Base-by-base conservation (phyloP, 139 green algal genomes). In the Chlamydomonas schloesseri region DNA sequence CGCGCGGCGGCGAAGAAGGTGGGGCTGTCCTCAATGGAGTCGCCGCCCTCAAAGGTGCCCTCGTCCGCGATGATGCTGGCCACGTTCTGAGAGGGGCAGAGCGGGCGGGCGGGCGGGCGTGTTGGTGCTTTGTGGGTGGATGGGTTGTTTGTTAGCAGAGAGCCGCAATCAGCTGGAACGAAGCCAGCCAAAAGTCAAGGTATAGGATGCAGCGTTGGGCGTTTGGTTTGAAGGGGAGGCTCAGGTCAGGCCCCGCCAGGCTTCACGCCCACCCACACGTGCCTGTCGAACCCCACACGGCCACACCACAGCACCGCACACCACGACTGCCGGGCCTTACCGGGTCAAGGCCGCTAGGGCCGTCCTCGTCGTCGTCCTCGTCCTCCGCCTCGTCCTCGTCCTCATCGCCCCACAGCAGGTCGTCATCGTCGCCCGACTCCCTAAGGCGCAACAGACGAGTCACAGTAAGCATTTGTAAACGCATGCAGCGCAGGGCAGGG, bases 11-110 rank as follows among this genome's bases (percentile, higher is more conserved):
- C 31, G 34, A 28, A 62, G 76, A 83, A 83, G 60, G 76, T 83
- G 62, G 76, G 34, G 60, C 60, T 73, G 20, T 75, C 78, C 78
- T 76, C 65, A n/a, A 84, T 57, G 6, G 47, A 50, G 3, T 76
- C 47, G 29, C 31, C 65, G n/a, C 65, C 78, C 78, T 84, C 78
- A 31, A 84, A 84, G 23, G 78, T 84, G 65, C 65, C 47, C 78
- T 67, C n/a, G 21, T 84, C 78, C 20, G 65, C 65, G 28, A 84
- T 62, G 24, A 84, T 71, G 65, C 5, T 53, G 0, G 21, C 26
- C n/a, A 75, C 50, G 65, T 75, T 75, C 78, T 84, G 78, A n/a
- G n/a, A n/a, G 42, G 42, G 42, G 42, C 8, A 8, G 42, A 13
- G 42, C 23, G 62, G 37, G 1, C 11, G 46, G 24, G 42, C 15